Base-by-base conservation (phyloP, 208 protist species). In the Blechomonas ayalai region DNA sequence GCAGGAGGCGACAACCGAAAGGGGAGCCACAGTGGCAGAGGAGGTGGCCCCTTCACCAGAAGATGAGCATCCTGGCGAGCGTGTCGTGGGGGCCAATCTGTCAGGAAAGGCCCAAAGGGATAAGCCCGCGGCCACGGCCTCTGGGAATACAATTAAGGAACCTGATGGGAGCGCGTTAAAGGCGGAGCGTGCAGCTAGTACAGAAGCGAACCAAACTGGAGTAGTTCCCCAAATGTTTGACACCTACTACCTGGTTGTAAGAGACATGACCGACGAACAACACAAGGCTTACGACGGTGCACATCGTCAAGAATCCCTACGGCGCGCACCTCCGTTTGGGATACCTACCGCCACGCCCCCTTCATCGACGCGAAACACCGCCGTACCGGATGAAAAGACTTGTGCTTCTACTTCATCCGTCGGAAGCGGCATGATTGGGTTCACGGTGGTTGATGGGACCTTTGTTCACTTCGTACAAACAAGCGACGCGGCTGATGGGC, bases 241-340 rank as follows among this genome's bases (percentile, higher is more conserved):
- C 49, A 67, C 68, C 3, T 70, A 73, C 44, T 87, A 73, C 52
- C 59, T 87, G 35, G 46, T 82, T n/a, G 36, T 64, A 4, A 72
- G 67, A 8, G 69, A 79, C 29, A 60, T 87, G 22, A 63, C 50
- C 9, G 36, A 39, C 9, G 45, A 38, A 15, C 68, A 80, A 52
- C 61, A 58, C 38, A 27, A 42, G 5, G 5, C 53, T 5, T 87
- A 82, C 48, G 31, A 38, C 18, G 53, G 52, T 24, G 23, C 40
- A 22, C 63, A 64, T 34, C 44, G 31, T 16, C 31, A 6, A 20
- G 7, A 7, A 6, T 59, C 15, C 7, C 43, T 38, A 13, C 43
- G 52, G 4, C 41, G 52, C 37, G 0, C 20, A 18, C 13, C 37
- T 12, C 5, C 1, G 48, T 39, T 29, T 29, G 36, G n/a, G 47